Percentiles rank a stretch among this genome's conserved stretches.
Conservation (phyloP, 2,329 filamentous ascomycete species). For the Ophiostoma piceae region DNA sequence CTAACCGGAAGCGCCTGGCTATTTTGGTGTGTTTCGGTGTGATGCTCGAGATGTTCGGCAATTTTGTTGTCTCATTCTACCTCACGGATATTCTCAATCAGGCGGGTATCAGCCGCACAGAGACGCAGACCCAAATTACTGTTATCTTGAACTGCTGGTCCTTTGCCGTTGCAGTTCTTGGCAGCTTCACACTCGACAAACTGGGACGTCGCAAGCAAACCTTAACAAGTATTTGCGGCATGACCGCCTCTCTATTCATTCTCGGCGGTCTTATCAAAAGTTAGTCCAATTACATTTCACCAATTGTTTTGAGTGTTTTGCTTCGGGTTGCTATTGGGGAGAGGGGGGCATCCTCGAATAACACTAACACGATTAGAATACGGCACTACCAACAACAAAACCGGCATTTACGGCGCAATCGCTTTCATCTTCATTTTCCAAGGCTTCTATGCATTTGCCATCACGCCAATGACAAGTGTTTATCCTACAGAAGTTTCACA, state of each 20-base stretch:
- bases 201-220: neutral
- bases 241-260: neutral
- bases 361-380: neutral
- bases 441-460: neutral
- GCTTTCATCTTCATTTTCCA: conserved; percentile 6
- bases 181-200: neutral
- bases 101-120: neutral
- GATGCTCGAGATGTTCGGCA: neutral
- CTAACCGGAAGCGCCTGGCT: neutral
- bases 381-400: neutral
- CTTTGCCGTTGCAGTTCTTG: neutral
- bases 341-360: neutral
- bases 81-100: neutral
- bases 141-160: conserved; percentile 1
- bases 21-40: neutral
- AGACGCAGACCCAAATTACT: neutral
- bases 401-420: neutral
- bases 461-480: neutral
- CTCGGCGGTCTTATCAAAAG: neutral
- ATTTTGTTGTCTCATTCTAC: neutral
- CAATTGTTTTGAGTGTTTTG: neutral
- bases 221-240: neutral
- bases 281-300: neutral
- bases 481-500: neutral
- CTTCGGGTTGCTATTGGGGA: too few relatives aligned